Conservation (phyloP, 441 rosid species). For the Croton laevigatus region DNA sequence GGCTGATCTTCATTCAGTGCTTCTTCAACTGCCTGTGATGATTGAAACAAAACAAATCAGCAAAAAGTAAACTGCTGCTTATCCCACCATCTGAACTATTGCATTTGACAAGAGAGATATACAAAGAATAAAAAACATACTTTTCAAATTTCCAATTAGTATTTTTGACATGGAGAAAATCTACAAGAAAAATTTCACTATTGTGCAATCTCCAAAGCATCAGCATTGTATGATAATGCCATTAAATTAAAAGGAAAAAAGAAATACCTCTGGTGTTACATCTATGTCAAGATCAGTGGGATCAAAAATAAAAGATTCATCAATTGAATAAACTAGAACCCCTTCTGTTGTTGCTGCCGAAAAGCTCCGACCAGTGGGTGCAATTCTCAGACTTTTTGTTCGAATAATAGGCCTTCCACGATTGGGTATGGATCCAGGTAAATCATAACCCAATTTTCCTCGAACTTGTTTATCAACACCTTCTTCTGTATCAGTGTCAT, state of each 20-base stretch:
- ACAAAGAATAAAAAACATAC: background rate
- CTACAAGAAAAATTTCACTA: too few species aligned
- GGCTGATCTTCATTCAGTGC: slow-evolving; percentile 65
- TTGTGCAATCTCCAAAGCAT: background rate
- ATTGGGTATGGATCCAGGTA: slow-evolving; percentile 89
- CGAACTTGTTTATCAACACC: slow-evolving; percentile 77
- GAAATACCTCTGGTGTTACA: slow-evolving; percentile 87
- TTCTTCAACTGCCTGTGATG: slow-evolving; percentile 66
- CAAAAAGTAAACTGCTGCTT: background rate
- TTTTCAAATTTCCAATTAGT: background rate
- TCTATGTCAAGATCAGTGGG: slow-evolving; percentile 98
- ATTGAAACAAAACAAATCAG: slow-evolving; percentile 5
- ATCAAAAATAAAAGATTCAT: slow-evolving; percentile 88
- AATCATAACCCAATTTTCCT: slow-evolving; percentile 70
- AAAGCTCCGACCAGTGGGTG: slow-evolving; percentile 92
- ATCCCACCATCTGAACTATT: background rate
- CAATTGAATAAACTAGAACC: slow-evolving; percentile 81
- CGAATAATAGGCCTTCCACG: slow-evolving; percentile 72
- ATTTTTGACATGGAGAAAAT: background rate
- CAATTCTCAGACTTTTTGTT: slow-evolving; percentile 79
- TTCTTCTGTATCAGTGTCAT: slow-evolving; percentile 75
- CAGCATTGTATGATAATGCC: background rate
- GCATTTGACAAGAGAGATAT: background rate
- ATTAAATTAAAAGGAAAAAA: slow-evolving; percentile 9
- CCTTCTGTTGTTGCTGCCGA: slow-evolving; percentile 97